Evolutionary conservation across 1,284 basidiomycete genomes (phyloP).

Genomic region (Ustilago cynodontis): DNA sequence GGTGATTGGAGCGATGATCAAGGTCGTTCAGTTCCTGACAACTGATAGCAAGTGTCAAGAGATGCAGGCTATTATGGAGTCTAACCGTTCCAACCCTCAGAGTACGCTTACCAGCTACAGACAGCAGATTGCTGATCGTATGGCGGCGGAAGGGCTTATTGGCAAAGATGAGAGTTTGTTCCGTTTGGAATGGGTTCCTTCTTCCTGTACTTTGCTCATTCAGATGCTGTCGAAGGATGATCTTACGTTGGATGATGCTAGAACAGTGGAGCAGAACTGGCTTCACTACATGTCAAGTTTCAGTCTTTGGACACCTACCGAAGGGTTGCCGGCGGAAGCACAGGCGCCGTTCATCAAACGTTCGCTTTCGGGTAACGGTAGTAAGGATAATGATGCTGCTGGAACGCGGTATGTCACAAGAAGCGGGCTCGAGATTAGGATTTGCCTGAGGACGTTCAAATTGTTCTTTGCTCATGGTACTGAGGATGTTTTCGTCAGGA

Average conservation of each 20-base stretch:
- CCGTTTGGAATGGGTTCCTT: constrained; percentile 84
- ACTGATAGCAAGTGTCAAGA: constrained; percentile 86
- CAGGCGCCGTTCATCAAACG: constrained; percentile 65
- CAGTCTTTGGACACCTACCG: constrained; percentile 71
- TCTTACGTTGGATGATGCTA: constrained; percentile 84
- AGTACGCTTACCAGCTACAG: constrained; percentile 75
- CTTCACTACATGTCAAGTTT: constrained; percentile 90
- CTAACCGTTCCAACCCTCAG: constrained; percentile 63
- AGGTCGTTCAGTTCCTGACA: constrained; percentile 78
- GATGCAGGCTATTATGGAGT: constrained; percentile 80
- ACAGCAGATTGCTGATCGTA: constrained; percentile 85
- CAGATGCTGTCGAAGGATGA: constrained; percentile 92
- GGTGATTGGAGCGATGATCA: constrained; percentile 76
- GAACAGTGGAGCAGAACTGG: constrained; percentile 85
- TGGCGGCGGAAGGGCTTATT: constrained; percentile 83
- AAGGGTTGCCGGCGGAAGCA: constrained; percentile 62
- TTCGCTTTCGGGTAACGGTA: constrained; percentile 38
- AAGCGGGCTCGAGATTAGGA: constrained; percentile 75
- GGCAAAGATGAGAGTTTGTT: constrained; percentile 92
- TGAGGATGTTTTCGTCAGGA: constrained; percentile 70
- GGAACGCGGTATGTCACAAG: constrained; percentile 59
- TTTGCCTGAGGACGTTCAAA: constrained; percentile 71
- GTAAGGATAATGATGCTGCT: constrained; percentile 36
- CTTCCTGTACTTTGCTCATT: constrained; percentile 80
- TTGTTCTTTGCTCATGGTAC: constrained; percentile 71